phyloP scores from a whole-genome alignment of 2,329 filamentous ascomycete genomes.

The Botrytis hyacinthi region DNA sequence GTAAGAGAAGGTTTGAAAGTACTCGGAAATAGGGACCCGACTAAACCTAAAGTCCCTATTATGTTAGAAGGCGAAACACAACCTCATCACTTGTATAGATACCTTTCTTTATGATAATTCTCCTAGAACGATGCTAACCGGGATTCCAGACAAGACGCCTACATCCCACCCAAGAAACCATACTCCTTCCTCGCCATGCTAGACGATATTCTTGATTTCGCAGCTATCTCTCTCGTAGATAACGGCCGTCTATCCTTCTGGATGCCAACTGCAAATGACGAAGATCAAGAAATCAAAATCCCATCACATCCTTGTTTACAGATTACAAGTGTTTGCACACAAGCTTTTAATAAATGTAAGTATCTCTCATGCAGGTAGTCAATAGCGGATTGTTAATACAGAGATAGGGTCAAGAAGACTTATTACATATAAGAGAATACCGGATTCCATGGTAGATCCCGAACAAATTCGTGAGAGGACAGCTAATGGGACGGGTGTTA shows the following conservation, averaged over 20 bases:
- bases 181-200: constrained; percentile 92
- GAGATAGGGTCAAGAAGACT: constrained; percentile 76
- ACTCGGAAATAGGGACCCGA: constrained; percentile 70
- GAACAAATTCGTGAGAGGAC: constrained; percentile 33
- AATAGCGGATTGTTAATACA: constrained; percentile 21
- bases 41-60: constrained; percentile 55
- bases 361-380: not conserved
- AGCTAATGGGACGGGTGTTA: constrained; percentile 45
- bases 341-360: constrained; percentile 85
- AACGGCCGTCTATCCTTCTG: constrained; percentile 84
- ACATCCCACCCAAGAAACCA: constrained; percentile 83
- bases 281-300: constrained; percentile 71
- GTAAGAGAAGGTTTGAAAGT: constrained; percentile 90
- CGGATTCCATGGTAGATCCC: constrained; percentile 54
- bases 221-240: constrained; percentile 72
- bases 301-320: constrained; percentile 75
- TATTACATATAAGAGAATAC: constrained; percentile 76
- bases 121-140: constrained; percentile 20
- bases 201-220: constrained; percentile 83
- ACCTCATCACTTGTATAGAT: constrained; percentile 61
- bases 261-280: constrained; percentile 90
- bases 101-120: not conserved
- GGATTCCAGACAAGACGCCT: constrained; percentile 55
- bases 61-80: constrained; percentile 62
- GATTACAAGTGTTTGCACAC: constrained; percentile 73